Conservation (phyloP, 208 protist genomes). For the Giardia muris region DNA sequence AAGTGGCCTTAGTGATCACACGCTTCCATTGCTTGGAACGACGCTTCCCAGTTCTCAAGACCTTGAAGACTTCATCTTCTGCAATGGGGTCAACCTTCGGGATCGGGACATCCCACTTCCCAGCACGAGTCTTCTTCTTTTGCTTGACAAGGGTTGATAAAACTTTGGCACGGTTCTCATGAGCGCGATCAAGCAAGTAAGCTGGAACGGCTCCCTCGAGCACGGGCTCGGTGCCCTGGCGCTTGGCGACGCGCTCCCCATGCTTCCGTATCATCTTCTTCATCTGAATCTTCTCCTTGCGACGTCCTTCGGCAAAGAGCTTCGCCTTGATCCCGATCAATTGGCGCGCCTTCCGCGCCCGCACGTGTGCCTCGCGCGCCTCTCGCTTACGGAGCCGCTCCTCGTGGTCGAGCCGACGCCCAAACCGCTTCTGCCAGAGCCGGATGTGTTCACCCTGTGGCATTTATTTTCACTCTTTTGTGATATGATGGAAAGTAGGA, state of each 20-base stretch:
- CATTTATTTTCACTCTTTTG: constrained; percentile 60
- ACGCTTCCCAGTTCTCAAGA: constrained; percentile 11
- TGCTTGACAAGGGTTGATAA: constrained; percentile 98
- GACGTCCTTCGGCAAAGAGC: constrained; percentile 83
- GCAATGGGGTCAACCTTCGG: constrained; percentile 83
- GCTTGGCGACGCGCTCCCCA: constrained; percentile 71
- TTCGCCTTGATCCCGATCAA: constrained; percentile 91
- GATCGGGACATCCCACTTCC: constrained; percentile 97
- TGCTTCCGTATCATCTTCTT: constrained; percentile 92
- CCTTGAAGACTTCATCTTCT: constrained; percentile 91
- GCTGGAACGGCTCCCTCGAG: constrained; percentile 80
- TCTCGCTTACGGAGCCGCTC: constrained; percentile 87
- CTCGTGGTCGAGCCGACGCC: constrained; percentile 80
- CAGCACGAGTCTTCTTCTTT: constrained; percentile 98
- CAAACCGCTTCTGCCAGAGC: constrained; percentile 83
- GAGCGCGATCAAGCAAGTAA: constrained; percentile 92
- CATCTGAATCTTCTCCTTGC: constrained; percentile 94
- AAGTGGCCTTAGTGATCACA: constrained; percentile 97
- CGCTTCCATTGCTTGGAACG: constrained; percentile 94
- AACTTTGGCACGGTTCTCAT: constrained; percentile 81
- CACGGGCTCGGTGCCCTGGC: constrained; percentile 57
- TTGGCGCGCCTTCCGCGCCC: constrained; percentile 70
- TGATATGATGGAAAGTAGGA: too few relatives aligned
- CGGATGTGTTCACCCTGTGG: constrained; percentile 98
- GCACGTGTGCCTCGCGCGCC: constrained; percentile 73